Base-by-base conservation (phyloP, 352 stramenopile genomes). In the Phytophthora pluvialis region DNA sequence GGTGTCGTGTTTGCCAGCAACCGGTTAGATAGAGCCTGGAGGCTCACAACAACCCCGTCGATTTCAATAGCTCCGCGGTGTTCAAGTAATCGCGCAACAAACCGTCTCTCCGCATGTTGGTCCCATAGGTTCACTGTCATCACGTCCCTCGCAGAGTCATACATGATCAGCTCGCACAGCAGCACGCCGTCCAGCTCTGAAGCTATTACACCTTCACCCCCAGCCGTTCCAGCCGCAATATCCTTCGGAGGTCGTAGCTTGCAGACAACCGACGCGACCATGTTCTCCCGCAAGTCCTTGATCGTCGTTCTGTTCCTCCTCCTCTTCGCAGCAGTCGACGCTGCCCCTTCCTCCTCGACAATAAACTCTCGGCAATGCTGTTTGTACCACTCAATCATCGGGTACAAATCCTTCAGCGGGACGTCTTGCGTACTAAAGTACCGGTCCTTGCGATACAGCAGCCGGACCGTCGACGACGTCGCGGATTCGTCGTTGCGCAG, bases 311-410 rank as follows among this genome's bases (percentile, higher is more conserved):
- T 70, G 33, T 51, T 68, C 11, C 16, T 67, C 26, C 29, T 58
- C 38, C 8, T 67, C 25, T 58, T 60, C 29, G 31, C 10, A 32
- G 36, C n/a, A 15, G 26, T 45, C 6, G 39, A 36, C 25, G 16
- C 21, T 3, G 18, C 1, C 26, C 16, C 52, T 18, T 60, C 39
- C 12, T 69, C 52, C 0, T 40, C 32, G 1, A 70, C 43, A 16
- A 75, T 36, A 55, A 89, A 75, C 47, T 80, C 62, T 46, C 77
- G 60, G 50, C 75, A 80, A 60, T 88, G 63, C 38, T 78, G 64
- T 28, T 88, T 87, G 61, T 88, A 86, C 77, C 80, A 89, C 50
- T 87, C 75, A 67, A 91, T 84, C 78, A 88, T 88, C 1, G 74
- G 70, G 50, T 85, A 91, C 13, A 89, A 33, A 32, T 84, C 71